Evolutionary conservation across 2,329 filamentous ascomycete species (phyloP), one percentile per base, ranked within the genome.

Genomic region (Nannizzia gypsea): DNA sequence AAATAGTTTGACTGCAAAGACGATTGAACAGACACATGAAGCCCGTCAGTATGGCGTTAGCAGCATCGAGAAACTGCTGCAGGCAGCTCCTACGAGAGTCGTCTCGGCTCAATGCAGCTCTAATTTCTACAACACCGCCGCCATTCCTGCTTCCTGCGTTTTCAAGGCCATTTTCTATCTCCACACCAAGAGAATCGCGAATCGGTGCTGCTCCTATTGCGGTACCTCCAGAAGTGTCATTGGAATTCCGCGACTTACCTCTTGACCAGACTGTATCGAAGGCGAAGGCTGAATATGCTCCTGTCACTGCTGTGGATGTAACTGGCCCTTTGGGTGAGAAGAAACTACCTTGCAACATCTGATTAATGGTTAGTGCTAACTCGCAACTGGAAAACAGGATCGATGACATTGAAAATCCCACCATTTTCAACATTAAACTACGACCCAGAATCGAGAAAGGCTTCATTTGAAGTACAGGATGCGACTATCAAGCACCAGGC

Each of bases 201-300:
- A 87, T 99, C 63, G 93, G 93, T 67, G 82, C 84, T 67, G 88
- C 88, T 62, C 83, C 88, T 24, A 82, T 96, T 58, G 85, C 89
- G 59, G 80, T 96, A 34, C 92, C 92, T 0, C 86, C 88, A 0
- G 88, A 89, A 64, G 93, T 99, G 60, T 87, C 87, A 57, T 79
- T 99, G 64, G 76, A 74, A 46, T 77, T 83, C 9, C 76, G 91
- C 61, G 81, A 87, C 62, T 81, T 90, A 62, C 82, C 85, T 3
- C 75, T 72, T 58, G 68, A 78, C 31, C 76, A 77, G 69, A 78
- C 74, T 64, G 79, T 82, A 63, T 75, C 77, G 59, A 84, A 82
- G 44, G 81, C 82, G 42, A 85, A 83, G 63, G 78, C 83, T 65
- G 78, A 79, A 63, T 81, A 85, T 66, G 77, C 82, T 34, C 84